phyloP scores from a whole-genome alignment of 352 stramenopile species.

The Pythium dissimile region DNA sequence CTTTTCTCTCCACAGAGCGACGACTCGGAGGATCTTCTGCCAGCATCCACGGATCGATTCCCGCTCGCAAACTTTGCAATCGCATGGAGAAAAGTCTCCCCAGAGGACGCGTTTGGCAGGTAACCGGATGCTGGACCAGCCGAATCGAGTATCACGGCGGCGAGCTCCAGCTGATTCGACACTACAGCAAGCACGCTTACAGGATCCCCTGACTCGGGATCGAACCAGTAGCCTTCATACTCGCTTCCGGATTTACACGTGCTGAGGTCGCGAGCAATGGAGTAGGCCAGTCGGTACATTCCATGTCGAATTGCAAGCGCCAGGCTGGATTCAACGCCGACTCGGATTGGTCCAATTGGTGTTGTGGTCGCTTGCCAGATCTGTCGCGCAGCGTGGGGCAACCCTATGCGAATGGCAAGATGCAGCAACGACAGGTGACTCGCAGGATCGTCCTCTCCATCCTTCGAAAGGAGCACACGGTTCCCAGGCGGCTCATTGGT shows the following conservation, averaged over 20 bases:
- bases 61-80: background rate
- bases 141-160: slow-evolving; percentile 46
- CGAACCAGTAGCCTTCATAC: slow-evolving; percentile 30
- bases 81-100: slow-evolving; percentile 6
- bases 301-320: slow-evolving; percentile 54
- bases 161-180: slow-evolving; percentile 58
- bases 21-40: background rate
- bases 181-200: slow-evolving; percentile 46
- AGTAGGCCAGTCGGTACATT: slow-evolving; percentile 47
- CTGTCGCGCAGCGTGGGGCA: background rate
- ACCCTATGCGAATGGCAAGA: slow-evolving; percentile 3
- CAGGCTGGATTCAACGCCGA: slow-evolving; percentile 3
- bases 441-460: background rate
- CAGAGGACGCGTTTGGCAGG: background rate
- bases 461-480: background rate
- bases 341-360: background rate
- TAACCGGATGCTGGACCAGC: background rate
- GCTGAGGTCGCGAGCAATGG: slow-evolving; percentile 10
- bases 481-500: background rate
- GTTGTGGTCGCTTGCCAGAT: background rate
- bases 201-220: slow-evolving; percentile 41
- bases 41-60: background rate
- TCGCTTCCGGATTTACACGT: background rate
- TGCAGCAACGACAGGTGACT: background rate
- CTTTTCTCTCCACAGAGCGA: background rate